These are phyloP conservation scores for Spinacia oleracea DNA, from an alignment of 179 eudicot species.

Conservation along the genomic window DNA sequence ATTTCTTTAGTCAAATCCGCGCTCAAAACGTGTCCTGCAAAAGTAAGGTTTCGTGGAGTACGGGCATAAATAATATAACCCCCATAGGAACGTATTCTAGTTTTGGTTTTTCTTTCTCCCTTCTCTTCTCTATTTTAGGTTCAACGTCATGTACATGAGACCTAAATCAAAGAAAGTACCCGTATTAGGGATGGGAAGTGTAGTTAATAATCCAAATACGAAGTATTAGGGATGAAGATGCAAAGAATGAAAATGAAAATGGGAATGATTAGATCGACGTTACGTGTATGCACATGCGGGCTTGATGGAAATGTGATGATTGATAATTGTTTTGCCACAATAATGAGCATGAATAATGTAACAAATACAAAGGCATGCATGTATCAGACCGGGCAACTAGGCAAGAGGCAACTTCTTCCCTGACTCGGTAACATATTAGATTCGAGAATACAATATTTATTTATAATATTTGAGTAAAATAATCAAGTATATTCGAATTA, in stretches of 20 bases:
- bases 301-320: background rate
- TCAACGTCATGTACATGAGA: too few relatives aligned
- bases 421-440: background rate
- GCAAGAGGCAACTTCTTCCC: constrained; percentile 4
- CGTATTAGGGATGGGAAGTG: too few relatives aligned
- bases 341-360: background rate
- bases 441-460: too few relatives aligned
- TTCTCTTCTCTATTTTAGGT: too few relatives aligned
- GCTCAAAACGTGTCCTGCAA: too few relatives aligned
- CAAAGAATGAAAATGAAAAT: background rate
- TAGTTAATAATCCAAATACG: background rate
- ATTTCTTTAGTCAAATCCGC: too few relatives aligned
- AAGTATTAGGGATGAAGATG: background rate
- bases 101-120: too few relatives aligned
- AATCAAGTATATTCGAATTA: background rate
- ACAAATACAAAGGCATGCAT: constrained; percentile 6
- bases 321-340: background rate
- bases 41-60: too few relatives aligned
- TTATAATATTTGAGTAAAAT: too few relatives aligned
- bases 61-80: too few relatives aligned
- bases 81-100: too few relatives aligned
- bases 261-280: background rate
- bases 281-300: constrained; percentile 11
- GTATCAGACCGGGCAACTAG: constrained; percentile 5
- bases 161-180: too few relatives aligned